Evolutionary conservation across 306 rosid species (phyloP).

Genomic region (Malus orientalis): DNA sequence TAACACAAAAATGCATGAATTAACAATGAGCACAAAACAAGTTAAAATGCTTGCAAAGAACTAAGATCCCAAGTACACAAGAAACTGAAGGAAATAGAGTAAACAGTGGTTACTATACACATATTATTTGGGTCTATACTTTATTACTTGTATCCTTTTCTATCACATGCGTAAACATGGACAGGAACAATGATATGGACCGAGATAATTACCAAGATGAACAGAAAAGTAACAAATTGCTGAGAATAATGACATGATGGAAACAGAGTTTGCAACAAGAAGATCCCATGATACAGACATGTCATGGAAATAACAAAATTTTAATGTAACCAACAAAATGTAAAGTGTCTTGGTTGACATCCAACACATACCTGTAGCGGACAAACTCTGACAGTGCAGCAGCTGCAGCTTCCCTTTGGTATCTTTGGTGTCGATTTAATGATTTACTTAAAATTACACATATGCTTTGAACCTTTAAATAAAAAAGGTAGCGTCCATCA

Average conservation of each 20-base stretch:
- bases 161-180: background rate
- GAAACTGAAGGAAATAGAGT: background rate
- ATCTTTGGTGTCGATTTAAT: slow-evolving; percentile 64
- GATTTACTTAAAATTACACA: slow-evolving; percentile 67
- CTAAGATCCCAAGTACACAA: background rate
- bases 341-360: slow-evolving; percentile 15
- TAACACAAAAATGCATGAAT: background rate
- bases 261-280: background rate
- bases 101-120: background rate
- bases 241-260: background rate
- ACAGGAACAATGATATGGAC: background rate
- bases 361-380: slow-evolving; percentile 56
- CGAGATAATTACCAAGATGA: background rate
- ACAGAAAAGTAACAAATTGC: too few species aligned
- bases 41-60: background rate
- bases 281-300: background rate
- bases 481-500: slow-evolving; percentile 8
- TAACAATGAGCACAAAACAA: background rate
- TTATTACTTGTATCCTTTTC: background rate
- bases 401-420: slow-evolving; percentile 91
- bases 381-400: slow-evolving; percentile 95
- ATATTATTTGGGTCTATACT: background rate
- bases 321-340: background rate
- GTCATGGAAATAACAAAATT: background rate
- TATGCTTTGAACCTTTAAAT: slow-evolving; percentile 61